Percentiles rank a stretch among this genome's conserved stretches.
phyloP scores from a whole-genome alignment of 176 grass and related monocot genomes.

The Ampelocalamus luodianensis region DNA sequence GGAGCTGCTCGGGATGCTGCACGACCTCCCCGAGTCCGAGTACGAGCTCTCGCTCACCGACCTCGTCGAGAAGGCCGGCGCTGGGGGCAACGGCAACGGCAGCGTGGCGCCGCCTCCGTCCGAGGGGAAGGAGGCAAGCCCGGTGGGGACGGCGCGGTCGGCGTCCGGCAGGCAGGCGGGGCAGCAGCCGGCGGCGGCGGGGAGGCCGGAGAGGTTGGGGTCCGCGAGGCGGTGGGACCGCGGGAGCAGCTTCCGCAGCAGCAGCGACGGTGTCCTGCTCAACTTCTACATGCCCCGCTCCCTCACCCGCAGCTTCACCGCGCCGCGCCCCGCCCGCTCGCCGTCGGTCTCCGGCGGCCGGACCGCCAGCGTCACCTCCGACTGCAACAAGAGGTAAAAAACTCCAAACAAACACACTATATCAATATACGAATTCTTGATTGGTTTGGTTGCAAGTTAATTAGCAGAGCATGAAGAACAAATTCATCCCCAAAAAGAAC shows the following conservation, averaged over 20 bases:
- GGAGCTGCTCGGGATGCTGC: conserved; percentile 77
- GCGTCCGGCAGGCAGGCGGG: conserved; percentile 31
- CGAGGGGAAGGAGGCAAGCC: background rate
- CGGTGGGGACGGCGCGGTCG: background rate
- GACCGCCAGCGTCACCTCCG: conserved; percentile 19
- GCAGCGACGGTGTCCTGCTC: conserved; percentile 87
- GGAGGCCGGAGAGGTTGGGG: conserved; percentile 35
- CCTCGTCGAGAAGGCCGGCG: conserved; percentile 58
- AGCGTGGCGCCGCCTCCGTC: background rate
- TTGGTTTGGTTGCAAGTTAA: background rate
- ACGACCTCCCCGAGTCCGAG: conserved; percentile 73
- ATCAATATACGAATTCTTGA: background rate
- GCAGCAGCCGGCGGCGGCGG: background rate
- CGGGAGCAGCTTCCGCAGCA: conserved; percentile 61
- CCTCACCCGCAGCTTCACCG: conserved; percentile 78
- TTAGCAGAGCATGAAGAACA: background rate
- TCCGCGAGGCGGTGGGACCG: conserved; percentile 46
- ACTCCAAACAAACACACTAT: background rate
- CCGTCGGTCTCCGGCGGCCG: background rate
- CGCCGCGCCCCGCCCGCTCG: conserved; percentile 47
- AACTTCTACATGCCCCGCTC: conserved; percentile 80
- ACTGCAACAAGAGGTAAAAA: conserved; percentile 57
- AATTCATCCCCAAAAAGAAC: background rate
- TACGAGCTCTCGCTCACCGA: conserved; percentile 90
- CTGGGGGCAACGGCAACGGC: background rate